Evolutionary conservation across 2,329 filamentous ascomycete genomes (phyloP).

Genomic region (Ophiognomonia clavigignenti-juglandacearum): DNA sequence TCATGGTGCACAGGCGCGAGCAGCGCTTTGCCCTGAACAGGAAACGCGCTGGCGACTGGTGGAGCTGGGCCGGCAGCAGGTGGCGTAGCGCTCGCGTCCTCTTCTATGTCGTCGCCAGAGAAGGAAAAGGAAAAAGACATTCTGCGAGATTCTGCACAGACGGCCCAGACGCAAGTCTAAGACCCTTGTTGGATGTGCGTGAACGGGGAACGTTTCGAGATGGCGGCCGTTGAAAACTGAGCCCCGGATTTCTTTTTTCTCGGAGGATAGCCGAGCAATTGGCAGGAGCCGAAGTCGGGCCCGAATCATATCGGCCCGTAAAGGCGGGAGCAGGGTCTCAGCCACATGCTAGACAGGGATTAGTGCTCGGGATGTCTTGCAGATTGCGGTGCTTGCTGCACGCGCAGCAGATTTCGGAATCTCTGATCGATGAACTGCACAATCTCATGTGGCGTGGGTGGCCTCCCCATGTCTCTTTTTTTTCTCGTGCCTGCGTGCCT

Average conservation of each 20-base stretch:
- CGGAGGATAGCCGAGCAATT: too few relatives aligned
- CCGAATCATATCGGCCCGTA: neutral
- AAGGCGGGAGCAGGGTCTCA: neutral
- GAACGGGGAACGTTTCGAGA: neutral
- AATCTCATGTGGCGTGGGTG: neutral
- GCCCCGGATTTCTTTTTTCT: too few relatives aligned
- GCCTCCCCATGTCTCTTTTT: too few relatives aligned
- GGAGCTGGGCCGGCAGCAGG: slow-evolving; percentile 14
- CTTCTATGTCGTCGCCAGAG: slow-evolving; percentile 60
- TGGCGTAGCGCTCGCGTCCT: slow-evolving; percentile 25
- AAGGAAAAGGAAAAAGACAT: slow-evolving; percentile 58
- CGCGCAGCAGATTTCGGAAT: neutral
- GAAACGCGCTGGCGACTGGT: slow-evolving; percentile 47
- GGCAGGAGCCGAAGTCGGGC: too few relatives aligned
- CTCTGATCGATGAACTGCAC: too few relatives aligned
- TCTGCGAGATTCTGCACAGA: neutral
- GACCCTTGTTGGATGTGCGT: too few relatives aligned
- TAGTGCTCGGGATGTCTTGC: too few relatives aligned
- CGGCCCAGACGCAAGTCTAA: too few relatives aligned
- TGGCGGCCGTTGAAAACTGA: too few relatives aligned
- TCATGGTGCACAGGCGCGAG: slow-evolving; percentile 50
- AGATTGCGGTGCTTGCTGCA: too few relatives aligned
- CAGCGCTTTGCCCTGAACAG: slow-evolving; percentile 56
- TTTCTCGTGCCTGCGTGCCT: too few relatives aligned
- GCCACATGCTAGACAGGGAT: neutral